Base-by-base conservation (phyloP, 441 rosid genomes). In the Biscutella auriculata region DNA sequence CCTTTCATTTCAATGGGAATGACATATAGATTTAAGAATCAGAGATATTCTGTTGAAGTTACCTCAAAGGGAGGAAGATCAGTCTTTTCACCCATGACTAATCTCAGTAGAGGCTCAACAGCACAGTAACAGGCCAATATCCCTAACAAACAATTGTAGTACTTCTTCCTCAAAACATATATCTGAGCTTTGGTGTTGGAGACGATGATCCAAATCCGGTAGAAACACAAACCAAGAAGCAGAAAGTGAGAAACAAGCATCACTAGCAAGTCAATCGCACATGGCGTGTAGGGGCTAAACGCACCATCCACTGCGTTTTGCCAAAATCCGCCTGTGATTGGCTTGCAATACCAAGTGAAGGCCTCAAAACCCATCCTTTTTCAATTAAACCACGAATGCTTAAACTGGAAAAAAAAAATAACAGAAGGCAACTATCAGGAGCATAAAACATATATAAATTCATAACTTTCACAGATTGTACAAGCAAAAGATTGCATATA, bases 11-110 rank as follows among this genome's bases (percentile, higher is more conserved):
- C 4, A 42, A 49, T 13, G 14, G 50, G 53, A 41, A 41, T 40
- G 9, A 41, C 39, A 44, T 51, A 19, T 2, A 28, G 33, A 43
- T 29, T 46, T 63, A 42, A 33, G 4, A 67, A 59, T 23, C 50
- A 67, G 32, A 29, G 37, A 41, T 34, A 19, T 11, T 27, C 6
- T 15, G 29, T 9, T 0, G 41, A 68, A 35, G 37, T 44, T 50
- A 87, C 99, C 97, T 89, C 99, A 59, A 81, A 87, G 13, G 91
- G 97, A 74, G 92, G 77, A 61, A 85, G 72, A 44, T 60, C 60
- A 28, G 73, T 62, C 71, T 76, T 79, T 43, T 74, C 87, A 61
- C 70, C 73, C 84, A 76, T 66, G 26, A 77, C 42, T 77, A 89
- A 53, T 76, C 96, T 87, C 41, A 79, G 60, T 4, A 94, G 13